These are phyloP conservation scores for Excoecaria cochinchinensis DNA, from an alignment of 345 rosid genomes.

Conservation along the genomic window DNA sequence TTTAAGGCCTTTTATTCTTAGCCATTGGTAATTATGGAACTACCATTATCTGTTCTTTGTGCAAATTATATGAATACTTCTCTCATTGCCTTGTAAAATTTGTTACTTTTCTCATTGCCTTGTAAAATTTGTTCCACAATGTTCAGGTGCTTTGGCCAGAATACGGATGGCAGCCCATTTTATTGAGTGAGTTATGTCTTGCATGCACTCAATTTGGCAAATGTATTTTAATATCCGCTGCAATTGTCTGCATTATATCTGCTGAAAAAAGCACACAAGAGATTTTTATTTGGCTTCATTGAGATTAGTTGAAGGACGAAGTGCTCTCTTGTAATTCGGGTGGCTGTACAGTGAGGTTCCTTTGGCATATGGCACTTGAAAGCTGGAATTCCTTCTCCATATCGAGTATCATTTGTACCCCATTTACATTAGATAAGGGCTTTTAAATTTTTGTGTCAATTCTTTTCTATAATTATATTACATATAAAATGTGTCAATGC, in stretches of 20 bases:
- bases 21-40: background rate
- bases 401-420: slow-evolving; percentile 23
- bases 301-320: slow-evolving; percentile 16
- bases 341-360: slow-evolving; percentile 28
- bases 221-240: slow-evolving; percentile 6
- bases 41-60: no score
- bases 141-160: slow-evolving; percentile 97
- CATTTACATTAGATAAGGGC: slow-evolving; percentile 3
- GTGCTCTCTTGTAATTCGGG: background rate
- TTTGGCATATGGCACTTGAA: slow-evolving; percentile 9
- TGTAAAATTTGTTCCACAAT: no score
- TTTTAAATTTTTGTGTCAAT: slow-evolving; percentile 27
- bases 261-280: slow-evolving; percentile 1
- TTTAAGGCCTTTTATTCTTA: no score
- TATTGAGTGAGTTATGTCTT: slow-evolving; percentile 84
- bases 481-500: no score
- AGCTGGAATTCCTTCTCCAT: slow-evolving; percentile 16
- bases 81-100: slow-evolving; percentile 4
- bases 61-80: background rate
- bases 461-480: slow-evolving; percentile 19
- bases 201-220: slow-evolving; percentile 49
- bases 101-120: no score
- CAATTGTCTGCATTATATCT: slow-evolving; percentile 3
- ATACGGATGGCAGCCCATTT: slow-evolving; percentile 95
- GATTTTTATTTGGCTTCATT: slow-evolving; percentile 1